A percentile compares a stretch with the other conserved stretches of the same genome.
These are phyloP conservation scores for Cryphonectria nitschkei DNA, from an alignment of 2,329 filamentous ascomycete genomes.

Conservation along the genomic window DNA sequence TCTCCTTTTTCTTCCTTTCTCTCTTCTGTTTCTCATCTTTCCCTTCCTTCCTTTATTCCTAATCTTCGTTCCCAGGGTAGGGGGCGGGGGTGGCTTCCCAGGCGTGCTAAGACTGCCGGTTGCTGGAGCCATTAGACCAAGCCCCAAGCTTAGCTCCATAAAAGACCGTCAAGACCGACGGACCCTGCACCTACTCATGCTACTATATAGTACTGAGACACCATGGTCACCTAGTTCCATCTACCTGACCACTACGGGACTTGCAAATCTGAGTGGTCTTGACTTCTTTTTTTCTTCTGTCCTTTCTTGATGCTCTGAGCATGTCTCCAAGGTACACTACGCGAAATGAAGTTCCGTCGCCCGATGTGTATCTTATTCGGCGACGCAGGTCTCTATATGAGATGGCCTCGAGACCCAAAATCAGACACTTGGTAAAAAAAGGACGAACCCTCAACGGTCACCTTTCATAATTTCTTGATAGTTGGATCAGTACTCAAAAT, in stretches of 20 bases:
- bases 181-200: not conserved
- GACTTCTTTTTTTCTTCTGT: not conserved
- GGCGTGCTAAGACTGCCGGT: not conserved
- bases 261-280: not conserved
- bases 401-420: not conserved
- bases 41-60: not conserved
- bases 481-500: not conserved
- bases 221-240: not conserved
- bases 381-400: not conserved
- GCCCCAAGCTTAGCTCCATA: not conserved
- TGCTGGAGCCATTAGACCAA: not conserved
- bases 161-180: not conserved
- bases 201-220: not conserved
- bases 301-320: not conserved
- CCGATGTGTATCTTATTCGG: not conserved
- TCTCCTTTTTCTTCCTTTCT: not conserved
- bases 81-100: not conserved
- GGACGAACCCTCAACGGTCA: not conserved
- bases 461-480: not conserved
- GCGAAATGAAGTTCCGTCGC: not conserved
- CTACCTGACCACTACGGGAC: not conserved
- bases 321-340: not conserved
- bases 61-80: not conserved
- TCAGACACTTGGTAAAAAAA: not conserved
- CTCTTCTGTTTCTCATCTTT: not conserved